These are phyloP conservation scores for Eucalyptus grandis DNA, from an alignment of 345 rosid species.

Conservation along the genomic window DNA sequence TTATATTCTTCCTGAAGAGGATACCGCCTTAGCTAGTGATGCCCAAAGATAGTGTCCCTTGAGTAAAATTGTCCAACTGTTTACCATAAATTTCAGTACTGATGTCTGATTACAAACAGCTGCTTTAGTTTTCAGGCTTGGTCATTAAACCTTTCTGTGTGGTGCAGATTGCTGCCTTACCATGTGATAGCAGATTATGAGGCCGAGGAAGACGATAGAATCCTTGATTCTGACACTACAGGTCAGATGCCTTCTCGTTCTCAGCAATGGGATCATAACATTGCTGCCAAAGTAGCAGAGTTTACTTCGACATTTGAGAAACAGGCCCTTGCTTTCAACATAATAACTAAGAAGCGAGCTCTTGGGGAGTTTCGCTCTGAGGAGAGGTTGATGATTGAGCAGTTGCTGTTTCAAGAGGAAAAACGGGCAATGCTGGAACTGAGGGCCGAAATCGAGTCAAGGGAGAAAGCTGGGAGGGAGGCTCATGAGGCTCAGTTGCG, in stretches of 20 bases:
- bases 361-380: constrained; percentile 63
- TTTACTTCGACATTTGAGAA: constrained; percentile 83
- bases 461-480: constrained; percentile 77
- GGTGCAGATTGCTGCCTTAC: constrained; percentile 76
- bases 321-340: constrained; percentile 73
- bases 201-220: constrained; percentile 91
- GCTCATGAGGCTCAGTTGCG: constrained; percentile 67
- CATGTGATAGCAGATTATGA: constrained; percentile 93
- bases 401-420: constrained; percentile 65
- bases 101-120: neutral
- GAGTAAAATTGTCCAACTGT: neutral
- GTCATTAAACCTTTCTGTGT: neutral
- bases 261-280: constrained; percentile 90
- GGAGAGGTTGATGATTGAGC: constrained; percentile 80
- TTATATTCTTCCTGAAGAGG: neutral
- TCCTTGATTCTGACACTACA: constrained; percentile 76
- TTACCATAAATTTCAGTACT: neutral
- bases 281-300: constrained; percentile 79
- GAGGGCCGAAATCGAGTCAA: constrained; percentile 54
- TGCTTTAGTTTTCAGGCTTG: neutral
- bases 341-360: constrained; percentile 49
- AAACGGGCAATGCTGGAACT: constrained; percentile 38
- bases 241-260: constrained; percentile 66
- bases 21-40: neutral
- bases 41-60: neutral